A percentile compares a stretch with the other conserved stretches of the same genome.
These are phyloP conservation scores for Aphanocladium album DNA, from an alignment of 2,329 filamentous ascomycete genomes.

Conservation along the genomic window DNA sequence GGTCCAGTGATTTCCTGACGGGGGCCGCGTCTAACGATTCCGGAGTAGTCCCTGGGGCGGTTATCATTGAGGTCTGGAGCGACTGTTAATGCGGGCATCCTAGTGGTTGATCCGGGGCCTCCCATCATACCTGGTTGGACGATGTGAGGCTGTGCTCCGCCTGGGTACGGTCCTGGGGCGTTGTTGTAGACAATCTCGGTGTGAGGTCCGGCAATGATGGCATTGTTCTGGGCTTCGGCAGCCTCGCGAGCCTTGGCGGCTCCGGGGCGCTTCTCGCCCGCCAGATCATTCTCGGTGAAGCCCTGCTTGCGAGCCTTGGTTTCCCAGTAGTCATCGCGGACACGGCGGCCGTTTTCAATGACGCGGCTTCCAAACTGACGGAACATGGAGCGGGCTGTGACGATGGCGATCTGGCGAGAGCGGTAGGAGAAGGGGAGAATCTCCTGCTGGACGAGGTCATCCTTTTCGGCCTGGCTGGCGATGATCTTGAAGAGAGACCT, in stretches of 20 bases:
- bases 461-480: constrained; percentile 90
- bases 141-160: constrained; percentile 62
- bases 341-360: constrained; percentile 81
- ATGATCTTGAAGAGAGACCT: constrained; percentile 96
- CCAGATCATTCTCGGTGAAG: constrained; percentile 93
- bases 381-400: constrained; percentile 97
- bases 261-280: constrained; percentile 92
- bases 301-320: constrained; percentile 95
- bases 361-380: constrained; percentile 94
- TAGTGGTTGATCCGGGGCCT: constrained; percentile 58
- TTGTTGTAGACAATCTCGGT: constrained; percentile 87
- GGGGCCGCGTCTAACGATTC: constrained; percentile 69
- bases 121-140: constrained; percentile 70
- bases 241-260: constrained; percentile 84
- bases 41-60: constrained; percentile 74
- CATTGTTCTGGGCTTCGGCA: constrained; percentile 62
- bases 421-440: constrained; percentile 96
- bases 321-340: constrained; percentile 98
- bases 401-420: constrained; percentile 97
- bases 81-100: constrained; percentile 80
- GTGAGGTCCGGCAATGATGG: constrained; percentile 62
- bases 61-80: constrained; percentile 73
- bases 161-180: constrained; percentile 59
- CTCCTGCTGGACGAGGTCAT: constrained; percentile 90
- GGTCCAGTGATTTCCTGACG: constrained; percentile 86